Evolutionary conservation across 1,284 basidiomycete species (phyloP), one percentile per base, ranked within the genome.

Genomic region (Gomphus sp.): DNA sequence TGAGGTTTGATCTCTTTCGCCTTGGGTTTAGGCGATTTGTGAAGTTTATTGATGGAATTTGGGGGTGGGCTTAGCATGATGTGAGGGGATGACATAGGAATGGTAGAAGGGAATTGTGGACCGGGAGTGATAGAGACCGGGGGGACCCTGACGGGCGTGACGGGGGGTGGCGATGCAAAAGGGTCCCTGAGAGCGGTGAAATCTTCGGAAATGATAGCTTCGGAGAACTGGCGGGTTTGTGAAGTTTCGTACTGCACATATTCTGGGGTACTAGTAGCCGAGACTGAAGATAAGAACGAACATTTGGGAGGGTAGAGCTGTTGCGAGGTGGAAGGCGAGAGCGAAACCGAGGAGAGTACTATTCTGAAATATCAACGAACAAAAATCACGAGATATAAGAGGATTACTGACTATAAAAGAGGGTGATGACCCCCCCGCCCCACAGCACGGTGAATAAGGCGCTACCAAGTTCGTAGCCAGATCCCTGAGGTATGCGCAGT

Each of bases 131-230:
- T 36, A 18, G 52, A 53, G 36, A 53, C 34, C 28, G 28, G 4
- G 18, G 58, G 58, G 8, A 43, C n/a, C n/a, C n/a, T n/a, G n/a
- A n/a, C n/a, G n/a, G n/a, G n/a, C n/a, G n/a, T 31, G 36, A 41
- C 50, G 9, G 39, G 57, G 8, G 58, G 49, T 8, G 58, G 58
- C 12, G 58, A 59, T n/a, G 58, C 58, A 36, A 59, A 59, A 22
- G 58, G 58, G 36, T 59, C 58, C 10, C 58, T 41, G 33, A 59
- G 58, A 11, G 58, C 58, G 22, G 58, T 59, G 39, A 59, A 59
- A 37, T 59, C 58, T 39, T 59, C 58, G 22, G 58, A 59, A 22
- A 41, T 55, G 25, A 59, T 44, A 9, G 41, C 58, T 41, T 22
- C 36, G 28, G 57, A 31, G 14, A 50, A 7, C 33, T 58, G 57